A percentile compares a stretch with the other conserved stretches of the same genome.
Evolutionary conservation across 2,329 filamentous ascomycete genomes (phyloP).

Genomic region (Tothia fuscella): DNA sequence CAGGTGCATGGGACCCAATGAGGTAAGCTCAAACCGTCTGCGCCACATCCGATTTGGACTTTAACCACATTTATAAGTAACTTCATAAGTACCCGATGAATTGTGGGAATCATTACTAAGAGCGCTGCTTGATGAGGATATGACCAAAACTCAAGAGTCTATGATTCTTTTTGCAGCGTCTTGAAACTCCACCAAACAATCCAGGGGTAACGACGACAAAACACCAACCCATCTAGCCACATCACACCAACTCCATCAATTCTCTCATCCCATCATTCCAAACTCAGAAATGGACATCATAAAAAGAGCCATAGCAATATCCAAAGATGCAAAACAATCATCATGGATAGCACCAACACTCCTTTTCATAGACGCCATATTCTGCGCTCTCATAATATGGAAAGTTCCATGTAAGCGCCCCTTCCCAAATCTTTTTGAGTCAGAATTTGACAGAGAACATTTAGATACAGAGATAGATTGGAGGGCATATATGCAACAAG

Average conservation of each 20-base stretch:
- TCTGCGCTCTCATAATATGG: constrained; percentile 65
- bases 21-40: too few relatives aligned
- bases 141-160: too few relatives aligned
- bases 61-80: too few relatives aligned
- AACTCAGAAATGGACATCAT: constrained; percentile 5
- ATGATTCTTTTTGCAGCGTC: too few relatives aligned
- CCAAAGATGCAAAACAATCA: constrained; percentile 43
- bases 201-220: constrained; percentile 10
- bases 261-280: too few relatives aligned
- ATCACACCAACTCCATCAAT: background rate
- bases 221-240: background rate
- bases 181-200: too few relatives aligned
- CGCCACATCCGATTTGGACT: too few relatives aligned
- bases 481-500: constrained; percentile 92
- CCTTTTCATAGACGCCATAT: constrained; percentile 54
- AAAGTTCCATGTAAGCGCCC: constrained; percentile 63
- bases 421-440: constrained; percentile 7
- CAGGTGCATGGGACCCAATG: too few relatives aligned
- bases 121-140: too few relatives aligned
- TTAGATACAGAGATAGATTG: constrained; percentile 96
- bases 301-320: constrained; percentile 22
- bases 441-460: constrained; percentile 17
- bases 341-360: constrained; percentile 55
- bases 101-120: too few relatives aligned
- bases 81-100: too few relatives aligned